Conservation (phyloP, 2,329 filamentous ascomycete species). For the Knoxdaviesia proteae region DNA sequence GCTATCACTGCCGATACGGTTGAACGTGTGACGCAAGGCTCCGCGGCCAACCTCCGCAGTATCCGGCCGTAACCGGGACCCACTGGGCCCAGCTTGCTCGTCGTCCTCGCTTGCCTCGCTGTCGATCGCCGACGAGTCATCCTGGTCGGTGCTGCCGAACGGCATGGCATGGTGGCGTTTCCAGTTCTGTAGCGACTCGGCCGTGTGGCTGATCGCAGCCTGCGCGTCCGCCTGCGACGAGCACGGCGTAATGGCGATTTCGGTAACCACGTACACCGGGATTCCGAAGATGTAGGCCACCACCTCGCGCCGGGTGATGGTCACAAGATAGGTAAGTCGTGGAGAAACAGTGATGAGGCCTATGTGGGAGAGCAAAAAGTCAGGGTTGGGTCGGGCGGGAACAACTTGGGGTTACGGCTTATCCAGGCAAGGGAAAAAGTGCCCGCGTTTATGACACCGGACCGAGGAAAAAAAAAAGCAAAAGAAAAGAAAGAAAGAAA, state of each 20-base stretch:
- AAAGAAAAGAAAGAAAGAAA: background rate
- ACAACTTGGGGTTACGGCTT: too few species aligned
- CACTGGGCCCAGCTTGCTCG: constrained; percentile 6
- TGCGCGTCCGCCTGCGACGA: constrained; percentile 55
- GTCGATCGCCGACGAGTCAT: constrained; percentile 4
- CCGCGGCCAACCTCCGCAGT: constrained; percentile 20
- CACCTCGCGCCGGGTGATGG: constrained; percentile 69
- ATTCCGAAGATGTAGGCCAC: constrained; percentile 71
- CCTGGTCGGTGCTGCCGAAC: constrained; percentile 15
- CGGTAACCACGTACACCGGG: constrained; percentile 70
- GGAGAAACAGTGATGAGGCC: constrained; percentile 66
- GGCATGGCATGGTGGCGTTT: constrained; percentile 10
- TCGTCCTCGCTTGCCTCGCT: constrained; percentile 14
- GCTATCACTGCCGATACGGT: too few species aligned
- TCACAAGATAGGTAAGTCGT: constrained; percentile 58
- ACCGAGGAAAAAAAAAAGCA: background rate
- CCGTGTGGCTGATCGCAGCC: constrained; percentile 45
- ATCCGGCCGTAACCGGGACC: constrained; percentile 5
- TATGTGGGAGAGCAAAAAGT: constrained; percentile 15
- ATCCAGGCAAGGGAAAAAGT: background rate
- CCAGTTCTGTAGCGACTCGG: constrained; percentile 17
- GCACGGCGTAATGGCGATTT: constrained; percentile 78
- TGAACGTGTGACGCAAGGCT: too few species aligned
- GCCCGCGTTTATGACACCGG: too few species aligned
- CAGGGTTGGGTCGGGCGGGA: too few species aligned